Evolutionary conservation across 306 rosid genomes (phyloP), one percentile per base, ranked within the genome.

Genomic region (Vigna hirtella): DNA sequence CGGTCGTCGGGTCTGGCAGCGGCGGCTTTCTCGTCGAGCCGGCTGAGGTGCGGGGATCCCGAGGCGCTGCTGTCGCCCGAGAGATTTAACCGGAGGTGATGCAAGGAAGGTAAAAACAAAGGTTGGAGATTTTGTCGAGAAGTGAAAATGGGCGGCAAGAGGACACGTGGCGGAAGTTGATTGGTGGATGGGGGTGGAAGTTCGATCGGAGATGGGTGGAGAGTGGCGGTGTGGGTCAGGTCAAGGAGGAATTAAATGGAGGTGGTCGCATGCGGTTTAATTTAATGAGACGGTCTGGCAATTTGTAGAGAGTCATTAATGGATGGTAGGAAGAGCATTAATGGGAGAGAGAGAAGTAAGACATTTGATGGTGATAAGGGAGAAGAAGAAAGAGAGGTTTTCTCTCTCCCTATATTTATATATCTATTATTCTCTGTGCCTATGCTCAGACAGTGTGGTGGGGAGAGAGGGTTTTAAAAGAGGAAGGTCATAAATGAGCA

Each of bases 41-140:
- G 98, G 52, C 74, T 92, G 14, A 74, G 97, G 47, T 94, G 97
- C 82, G 98, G 98, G 18, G 98, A 94, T 51, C 98, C 98, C 9
- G 98, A 94, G 87, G 98, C 97, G n/a, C 55, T 94, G 36, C 71
- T 94, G 0, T 94, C 97, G 53, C 98, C 98, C 89, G 98, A 94
- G 83, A 90, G 98, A 75, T 92, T 88, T 42, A 94, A 83, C 82
- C 20, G 97, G 26, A 83, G 97, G 72, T 85, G 79, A 78, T 0
- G 58, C 2, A 36, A 3, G 26, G 13, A 45, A 3, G 50, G 50
- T 11, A 45, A 12, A 45, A 12, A 0, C 1, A 45, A 45, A 45
- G 50, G 16, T 12, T 12, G 16, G 5, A 45, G 4, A 2, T 10
- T 45, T 45, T 0, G 0, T 28, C 2, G 45, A 0, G 8, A 14